Evolutionary conservation across 768 basidiomycete genomes (phyloP), one percentile per base, ranked within the genome.

Genomic region (Boletus subcaerulescens): DNA sequence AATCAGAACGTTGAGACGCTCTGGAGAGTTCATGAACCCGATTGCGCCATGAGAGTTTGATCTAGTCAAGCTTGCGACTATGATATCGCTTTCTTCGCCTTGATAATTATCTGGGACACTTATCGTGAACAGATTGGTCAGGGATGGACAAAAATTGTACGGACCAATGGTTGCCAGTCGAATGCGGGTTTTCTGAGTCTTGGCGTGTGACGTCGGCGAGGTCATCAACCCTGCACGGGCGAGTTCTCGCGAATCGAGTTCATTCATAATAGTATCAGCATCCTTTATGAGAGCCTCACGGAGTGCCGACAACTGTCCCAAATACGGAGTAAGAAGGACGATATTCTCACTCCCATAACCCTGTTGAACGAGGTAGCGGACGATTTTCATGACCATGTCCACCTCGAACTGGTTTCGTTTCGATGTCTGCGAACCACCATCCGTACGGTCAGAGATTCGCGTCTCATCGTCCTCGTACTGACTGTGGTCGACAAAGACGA

Each of bases 21-120:
- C 85, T 0, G 84, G 80, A 3, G 86, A 76, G 33, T 69, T 79
- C 86, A 89, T 87, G 70, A 89, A 89, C 1, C 87, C 86, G 22
- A 89, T 88, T 52, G 83, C 79, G 46, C 76, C 62, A 0, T 67
- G 53, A 0, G 70, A 6, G 54, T 89, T 87, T 57, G 85, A 86
- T 45, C 87, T 69, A 0, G 83, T 85, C 32, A 89, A 66, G 12
- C 79, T 82, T 6, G 77, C 74, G 33, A 89, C 70, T 24, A 89
- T 83, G 45, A 89, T 83, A 46, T 88, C 80, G 33, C 83, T 82
- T 65, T 89, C 86, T 63, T 89, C 87, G 3, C 87, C 87, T 63
- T 89, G 87, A 56, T 87, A 89, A 60, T 89, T 89, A 60, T 89
- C 87, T 87, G 41, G 1, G 24, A 20, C 29, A 22, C 7, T 13